Evolutionary conservation across 768 basidiomycete species (phyloP), one percentile per base, ranked within the genome.

Genomic region (Hericium coralloides): DNA sequence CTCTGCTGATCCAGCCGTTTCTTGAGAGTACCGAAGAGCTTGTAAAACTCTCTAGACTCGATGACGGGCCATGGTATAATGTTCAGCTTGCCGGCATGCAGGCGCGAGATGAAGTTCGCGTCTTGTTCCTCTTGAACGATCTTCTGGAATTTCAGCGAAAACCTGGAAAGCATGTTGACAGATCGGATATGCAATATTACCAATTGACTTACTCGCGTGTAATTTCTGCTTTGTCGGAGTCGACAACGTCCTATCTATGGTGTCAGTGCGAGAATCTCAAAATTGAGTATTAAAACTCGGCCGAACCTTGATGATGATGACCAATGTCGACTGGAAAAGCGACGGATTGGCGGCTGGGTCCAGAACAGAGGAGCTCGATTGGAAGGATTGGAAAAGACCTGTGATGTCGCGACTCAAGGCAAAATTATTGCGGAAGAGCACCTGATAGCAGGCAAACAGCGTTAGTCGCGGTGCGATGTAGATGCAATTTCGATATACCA

Each of bases 21-120:
- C 59, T 79, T 81, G 25, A 85, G 60, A 0, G 68, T 65, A 0
- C 72, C 70, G 53, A 85, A 83, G n/a, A 83, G 62, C 2, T 65
- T 70, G 58, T 85, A 85, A 63, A 85, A 85, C 25, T 82, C 75
- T 49, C 67, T 73, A 0, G 83, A 83, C 61, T 82, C 79, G 36
- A 85, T 84, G 48, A 85, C 81, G 0, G 82, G 83, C 84, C 84
- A 85, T 4, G 83, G 84, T 12, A 84, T 74, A 14, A 85, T 84
- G 38, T 71, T 72, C 3, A 85, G 61, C 52, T 73, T 73, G 2
- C 83, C 82, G 0, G 73, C 71, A 56, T 85, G 84, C 8, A 85
- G 72, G 1, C 74, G 77, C 17, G 81, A 76, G 56, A 85, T 83
- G 61, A 85, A 84, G 59, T 85, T 85, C 0, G 77, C 70, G 25